Evolutionary conservation across 1,284 basidiomycete species (phyloP), one percentile per base, ranked within the genome.

Genomic region (Cutaneotrichosporon sp.): DNA sequence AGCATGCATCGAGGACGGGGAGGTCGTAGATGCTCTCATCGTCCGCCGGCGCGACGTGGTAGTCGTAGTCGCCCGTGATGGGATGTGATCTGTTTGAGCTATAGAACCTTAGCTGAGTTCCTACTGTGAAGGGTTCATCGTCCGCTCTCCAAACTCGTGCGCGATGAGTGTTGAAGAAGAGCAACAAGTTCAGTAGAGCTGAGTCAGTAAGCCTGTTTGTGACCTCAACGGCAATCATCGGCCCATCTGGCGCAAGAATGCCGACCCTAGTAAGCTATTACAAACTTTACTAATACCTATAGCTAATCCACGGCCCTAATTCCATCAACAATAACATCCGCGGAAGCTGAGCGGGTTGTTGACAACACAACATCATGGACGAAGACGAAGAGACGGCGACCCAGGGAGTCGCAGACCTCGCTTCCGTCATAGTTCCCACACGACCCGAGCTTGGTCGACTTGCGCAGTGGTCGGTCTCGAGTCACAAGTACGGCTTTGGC

Each of bases 401-500:
- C 2, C 8, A n/a, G 11, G 55, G 38, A 47, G 30, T 62, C 18
- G 9, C 18, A n/a, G 56, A 65, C 52, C 18, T 40, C 53, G 9
- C 22, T 31, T 10, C 36, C n/a, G 52, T 34, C 31, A 38, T 59
- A 10, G 26, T 40, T 5, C 30, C 16, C n/a, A 40, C 36, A 9
- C 59, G 60, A 11, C 74, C 77, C 14, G 76, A 79, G 49, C 61
- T 82, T 18, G 76, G 77, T 14, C 73, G 87, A 59, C 85, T 91
- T 21, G 95, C 91, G 26, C 89, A 89, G 69, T 99, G 97, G 97
- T 90, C 90, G n/a, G 93, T 99, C 9, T 97, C 94, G 21, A 94
- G 91, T 0, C 93, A 88, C 81, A 99, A 99, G 80, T 96, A 95
- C 69, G 95, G 95, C 1, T 97, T 96, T 74, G 95, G 96, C 6